phyloP scores from a whole-genome alignment of 768 basidiomycete species.

The Naganishia vaughanmartiniae region DNA sequence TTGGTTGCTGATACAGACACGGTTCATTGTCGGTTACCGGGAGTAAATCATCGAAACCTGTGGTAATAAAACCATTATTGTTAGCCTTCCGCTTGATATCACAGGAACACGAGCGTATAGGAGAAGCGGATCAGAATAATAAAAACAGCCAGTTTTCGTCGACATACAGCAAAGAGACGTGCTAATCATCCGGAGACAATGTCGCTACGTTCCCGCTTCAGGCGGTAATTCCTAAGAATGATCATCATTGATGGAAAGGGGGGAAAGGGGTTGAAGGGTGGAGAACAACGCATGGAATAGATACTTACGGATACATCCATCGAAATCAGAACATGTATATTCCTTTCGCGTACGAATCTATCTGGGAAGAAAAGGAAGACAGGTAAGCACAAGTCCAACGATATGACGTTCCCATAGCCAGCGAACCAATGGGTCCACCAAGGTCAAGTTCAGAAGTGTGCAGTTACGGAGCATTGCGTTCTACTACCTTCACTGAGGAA shows the following conservation, averaged over 20 bases:
- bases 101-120: neutral
- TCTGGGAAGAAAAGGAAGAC: neutral
- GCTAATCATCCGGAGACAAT: constrained; percentile 27
- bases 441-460: constrained; percentile 22
- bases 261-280: neutral
- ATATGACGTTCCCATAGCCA: constrained; percentile 2
- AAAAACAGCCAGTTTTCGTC: constrained; percentile 33
- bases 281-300: neutral
- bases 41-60: neutral
- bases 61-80: neutral
- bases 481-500: constrained; percentile 27
- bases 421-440: constrained; percentile 11
- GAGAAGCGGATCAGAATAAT: constrained; percentile 25
- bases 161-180: constrained; percentile 26
- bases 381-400: neutral
- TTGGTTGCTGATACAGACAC: no score
- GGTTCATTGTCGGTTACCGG: neutral
- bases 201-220: constrained; percentile 27
- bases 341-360: neutral
- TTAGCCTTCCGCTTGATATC: constrained; percentile 3
- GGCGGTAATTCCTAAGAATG: constrained; percentile 27
- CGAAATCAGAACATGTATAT: neutral
- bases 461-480: constrained; percentile 27
- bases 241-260: constrained; percentile 13
- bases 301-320: neutral